Percentiles rank a stretch among this genome's conserved stretches.
phyloP scores from a whole-genome alignment of 495 filamentous ascomycete genomes.

The Gamarada debralockiae region DNA sequence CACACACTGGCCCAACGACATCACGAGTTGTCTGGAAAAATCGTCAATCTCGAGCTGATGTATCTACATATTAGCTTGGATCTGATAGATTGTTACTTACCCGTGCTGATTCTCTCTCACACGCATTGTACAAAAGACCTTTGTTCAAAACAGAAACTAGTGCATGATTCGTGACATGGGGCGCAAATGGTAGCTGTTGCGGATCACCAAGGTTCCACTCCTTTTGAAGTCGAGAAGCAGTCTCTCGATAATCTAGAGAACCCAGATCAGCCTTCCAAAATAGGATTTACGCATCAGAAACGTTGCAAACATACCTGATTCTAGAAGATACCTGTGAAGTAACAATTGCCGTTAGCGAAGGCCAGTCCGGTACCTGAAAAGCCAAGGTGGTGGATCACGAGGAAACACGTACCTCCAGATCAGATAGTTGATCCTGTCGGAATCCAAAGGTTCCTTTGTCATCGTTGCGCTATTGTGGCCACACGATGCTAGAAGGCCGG shows the following conservation, averaged over 20 bases:
- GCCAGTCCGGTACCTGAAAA: slow-evolving; percentile 14
- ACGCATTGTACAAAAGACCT: slow-evolving; percentile 70
- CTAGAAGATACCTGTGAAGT: slow-evolving; percentile 72
- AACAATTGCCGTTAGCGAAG: slow-evolving; percentile 22
- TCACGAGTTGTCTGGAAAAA: slow-evolving; percentile 5
- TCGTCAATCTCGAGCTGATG: slow-evolving; percentile 8
- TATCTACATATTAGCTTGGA: slow-evolving; percentile 1
- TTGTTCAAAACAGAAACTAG: slow-evolving; percentile 73
- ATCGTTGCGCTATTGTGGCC: slow-evolving; percentile 33
- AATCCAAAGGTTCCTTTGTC: slow-evolving; percentile 65
- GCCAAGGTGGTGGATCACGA: slow-evolving; percentile 17
- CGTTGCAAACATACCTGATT: slow-evolving; percentile 66
- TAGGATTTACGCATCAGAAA: background rate
- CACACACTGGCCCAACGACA: slow-evolving; percentile 8
- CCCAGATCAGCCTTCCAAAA: background rate
- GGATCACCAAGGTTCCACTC: slow-evolving; percentile 72
- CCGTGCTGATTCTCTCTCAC: slow-evolving; percentile 58
- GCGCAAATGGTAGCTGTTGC: slow-evolving; percentile 71
- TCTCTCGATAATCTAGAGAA: slow-evolving; percentile 59
- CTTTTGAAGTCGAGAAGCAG: slow-evolving; percentile 76
- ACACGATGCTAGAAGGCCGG: slow-evolving; percentile 29
- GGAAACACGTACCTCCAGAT: slow-evolving; percentile 81
- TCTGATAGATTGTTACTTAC: slow-evolving; percentile 37
- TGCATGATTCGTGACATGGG: slow-evolving; percentile 69
- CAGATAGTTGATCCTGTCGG: slow-evolving; percentile 95